phyloP scores from a whole-genome alignment of 768 basidiomycete genomes.

The Albatrellus ellisii region DNA sequence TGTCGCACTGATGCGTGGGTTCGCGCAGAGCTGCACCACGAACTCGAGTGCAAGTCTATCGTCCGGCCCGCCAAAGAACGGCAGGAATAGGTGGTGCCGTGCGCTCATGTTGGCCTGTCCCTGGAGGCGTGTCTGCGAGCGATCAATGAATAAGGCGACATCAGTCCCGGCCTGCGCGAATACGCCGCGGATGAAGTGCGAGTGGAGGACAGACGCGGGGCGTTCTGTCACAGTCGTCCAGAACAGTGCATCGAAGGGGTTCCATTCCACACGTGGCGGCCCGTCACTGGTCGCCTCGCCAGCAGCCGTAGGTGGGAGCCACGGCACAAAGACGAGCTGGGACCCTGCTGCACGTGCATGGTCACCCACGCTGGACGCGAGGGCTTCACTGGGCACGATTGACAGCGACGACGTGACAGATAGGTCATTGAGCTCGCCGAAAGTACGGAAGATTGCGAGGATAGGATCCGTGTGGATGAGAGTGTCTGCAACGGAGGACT shows the following conservation, averaged over 20 bases:
- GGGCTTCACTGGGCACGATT: slow-evolving; percentile 67
- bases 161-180: slow-evolving; percentile 61
- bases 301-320: slow-evolving; percentile 36
- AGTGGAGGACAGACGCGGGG: slow-evolving; percentile 46
- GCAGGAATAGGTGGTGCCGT: slow-evolving; percentile 60
- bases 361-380: slow-evolving; percentile 54
- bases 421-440: slow-evolving; percentile 58
- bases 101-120: slow-evolving; percentile 20
- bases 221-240: slow-evolving; percentile 20
- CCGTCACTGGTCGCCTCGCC: slow-evolving; percentile 9
- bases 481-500: slow-evolving; percentile 48
- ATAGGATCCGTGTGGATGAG: slow-evolving; percentile 63
- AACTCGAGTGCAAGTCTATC: slow-evolving; percentile 80
- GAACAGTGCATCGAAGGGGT: slow-evolving; percentile 69
- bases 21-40: slow-evolving; percentile 71
- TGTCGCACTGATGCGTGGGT: slow-evolving; percentile 55
- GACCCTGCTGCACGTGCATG: slow-evolving; percentile 45
- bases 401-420: slow-evolving; percentile 50
- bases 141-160: slow-evolving; percentile 77
- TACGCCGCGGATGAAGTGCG: slow-evolving; percentile 74
- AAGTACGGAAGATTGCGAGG: slow-evolving; percentile 63
- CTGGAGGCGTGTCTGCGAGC: slow-evolving; percentile 21
- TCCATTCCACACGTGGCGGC: slow-evolving; percentile 18
- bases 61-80: slow-evolving; percentile 93
- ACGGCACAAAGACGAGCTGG: slow-evolving; percentile 76